Base-by-base conservation (phyloP, 2,329 filamentous ascomycete species). In the Fusarium lateritium region DNA sequence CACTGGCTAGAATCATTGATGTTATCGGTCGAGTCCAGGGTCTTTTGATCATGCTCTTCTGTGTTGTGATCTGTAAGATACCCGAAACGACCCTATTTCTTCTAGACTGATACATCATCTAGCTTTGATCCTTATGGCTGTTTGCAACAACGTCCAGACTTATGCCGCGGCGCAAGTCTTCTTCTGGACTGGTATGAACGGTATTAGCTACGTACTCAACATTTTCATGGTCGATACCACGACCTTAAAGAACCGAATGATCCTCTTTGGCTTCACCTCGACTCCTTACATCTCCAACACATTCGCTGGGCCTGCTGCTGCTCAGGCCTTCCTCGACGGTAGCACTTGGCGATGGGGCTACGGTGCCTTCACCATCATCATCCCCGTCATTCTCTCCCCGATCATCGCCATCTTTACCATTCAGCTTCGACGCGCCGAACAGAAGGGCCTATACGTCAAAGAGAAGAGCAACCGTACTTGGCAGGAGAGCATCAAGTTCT, bases 21-120 rank as follows among this genome's bases (percentile, higher is more conserved):
- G 80, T 89, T n/a, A 90, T 86, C 78, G 88, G 87, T 59, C 85
- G 88, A 49, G 83, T 87, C n/a, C 83, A 88, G 72, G 88, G 86
- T 17, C 87, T 87, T 69, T 78, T 83, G 42, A 69, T 88, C 39
- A 63, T 63, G 60, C 38, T 63, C 7, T 22, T 54, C 42, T 59
- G 47, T 24, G 55, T 63, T 34, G 44, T 59, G 7, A 54, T 21
- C 6, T 39, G 38, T 54, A 9, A 26, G n/a, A n/a, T n/a, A n/a
- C n/a, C n/a, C n/a, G n/a, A n/a, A n/a, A n/a, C n/a, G n/a, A n/a
- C n/a, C n/a, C n/a, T n/a, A n/a, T n/a, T n/a, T n/a, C n/a, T n/a
- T n/a, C n/a, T n/a, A n/a, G n/a, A n/a, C n/a, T n/a, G n/a, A n/a
- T n/a, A n/a, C n/a, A n/a, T n/a, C n/a, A n/a, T n/a, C n/a, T 24